Evolutionary conservation across 805 yeast species (phyloP), one percentile per base, ranked within the genome.

Genomic region (Zygosaccharomyces bailii): DNA sequence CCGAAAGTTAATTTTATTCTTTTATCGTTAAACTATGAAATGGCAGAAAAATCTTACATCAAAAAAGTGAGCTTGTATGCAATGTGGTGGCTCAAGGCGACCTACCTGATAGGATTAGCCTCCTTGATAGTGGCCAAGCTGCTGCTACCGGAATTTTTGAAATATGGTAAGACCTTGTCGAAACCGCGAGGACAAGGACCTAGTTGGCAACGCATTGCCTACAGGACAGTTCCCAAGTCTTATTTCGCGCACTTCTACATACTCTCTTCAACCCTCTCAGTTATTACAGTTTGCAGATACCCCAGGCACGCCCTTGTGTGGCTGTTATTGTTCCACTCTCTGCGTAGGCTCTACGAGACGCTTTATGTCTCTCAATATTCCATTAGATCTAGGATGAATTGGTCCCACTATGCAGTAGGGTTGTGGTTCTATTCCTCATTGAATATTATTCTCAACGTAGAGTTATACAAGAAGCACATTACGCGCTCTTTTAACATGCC

Each of bases 351-450:
- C 2, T 66, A 68, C 37, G 93, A 85, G 58, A 76, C 84, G 34
- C 45, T 67, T 2, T 67, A 53, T 40, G 69, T 84, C 16, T 69
- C 75, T 30, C 75, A 69, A 29, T 79, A 74, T 57, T 68, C 74
- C 3, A 34, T 59, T 1, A 55, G 56, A 1, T 71, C 88, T 2
- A 71, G 71, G 46, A 84, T 85, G 69, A 82, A 84, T 55, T 54
- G 83, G 29, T 68, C 78, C 1, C 93, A 85, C 62, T 85, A 84
- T 54, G 39, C 79, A 1, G 82, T 76, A 3, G 95, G 93, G 0
- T 25, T 82, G 3, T 68, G 71, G 53, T 84, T 79, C 55, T 85
- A 85, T 51, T 43, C 75, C 0, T 59, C 74, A 1, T 65, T 81
- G 7, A 72, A 78, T 43, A 20, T 72, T 6, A 72, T 71, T 17